Evolutionary conservation across 371 early-diverging fungal genomes (phyloP), one percentile per base, ranked within the genome.

Genomic region (Mucor lusitanicus): DNA sequence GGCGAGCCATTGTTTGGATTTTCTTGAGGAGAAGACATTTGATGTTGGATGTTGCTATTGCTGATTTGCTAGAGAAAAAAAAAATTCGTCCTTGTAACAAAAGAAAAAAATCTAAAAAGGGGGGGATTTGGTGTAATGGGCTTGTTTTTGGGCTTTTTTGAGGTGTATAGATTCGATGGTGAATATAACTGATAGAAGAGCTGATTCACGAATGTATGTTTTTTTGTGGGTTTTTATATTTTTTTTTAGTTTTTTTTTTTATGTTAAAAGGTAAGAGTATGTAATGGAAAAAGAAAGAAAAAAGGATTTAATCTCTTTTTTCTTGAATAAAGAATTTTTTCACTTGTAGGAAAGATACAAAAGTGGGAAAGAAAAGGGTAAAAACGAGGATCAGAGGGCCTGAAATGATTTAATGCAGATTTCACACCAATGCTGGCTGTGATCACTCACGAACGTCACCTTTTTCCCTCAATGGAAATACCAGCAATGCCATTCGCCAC

Each of bases 201-300:
- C 27, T 53, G 15, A 33, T 56, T 32, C 56, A 32, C 56, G 33
- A 33, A 33, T 56, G 30, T 56, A 21, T 23, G 35, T 62, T 62
- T 62, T 62, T 62, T 50, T 50, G 8, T 21, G 13, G 19, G 35
- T 62, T 53, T 37, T 25, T 35, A 33, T 23, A 32, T 50, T 62
- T 62, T 62, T 61, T 62, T 48, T 25, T 42, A 13, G 33, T 42
- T 59, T 60, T 59, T 59, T 40, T 44, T 48, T 48, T 37, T 59
- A 15, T 62, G 61, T 46, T 33, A 9, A 30, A 28, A 56, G 27
- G 30, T 37, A 17, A 64, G 30, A 32, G 37, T 25, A 28, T 63
- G n/a, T 54, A 33, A 21, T 50, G 19, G n/a, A 60, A 60, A 42
- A 59, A 59, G 12, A 44, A 50, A 39, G 15, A 53, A 37, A 23